Conservation (phyloP, 352 stramenopile species). For the Globisporangium barbulae region DNA sequence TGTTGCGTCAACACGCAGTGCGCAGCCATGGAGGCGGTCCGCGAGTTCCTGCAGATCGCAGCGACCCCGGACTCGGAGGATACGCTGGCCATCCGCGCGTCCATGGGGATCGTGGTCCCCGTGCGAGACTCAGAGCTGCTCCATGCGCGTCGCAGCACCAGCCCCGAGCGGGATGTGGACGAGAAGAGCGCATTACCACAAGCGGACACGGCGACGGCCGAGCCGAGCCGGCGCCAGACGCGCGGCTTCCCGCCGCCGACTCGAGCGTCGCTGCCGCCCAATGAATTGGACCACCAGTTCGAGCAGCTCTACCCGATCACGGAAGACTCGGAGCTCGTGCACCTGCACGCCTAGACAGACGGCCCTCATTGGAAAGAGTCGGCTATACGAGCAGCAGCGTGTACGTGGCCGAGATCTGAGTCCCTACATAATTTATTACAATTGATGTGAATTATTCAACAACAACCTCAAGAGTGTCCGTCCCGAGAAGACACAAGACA, state of each 20-base stretch:
- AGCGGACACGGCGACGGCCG: neutral
- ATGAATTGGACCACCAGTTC: constrained; percentile 17
- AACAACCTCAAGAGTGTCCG: neutral
- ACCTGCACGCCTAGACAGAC: constrained; percentile 15
- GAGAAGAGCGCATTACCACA: neutral
- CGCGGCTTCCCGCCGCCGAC: constrained; percentile 23
- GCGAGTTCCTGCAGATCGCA: constrained; percentile 45
- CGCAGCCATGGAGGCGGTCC: constrained; percentile 35
- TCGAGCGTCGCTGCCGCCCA: constrained; percentile 22
- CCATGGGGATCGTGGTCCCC: neutral
- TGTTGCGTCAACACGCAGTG: constrained; percentile 60
- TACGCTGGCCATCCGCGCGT: neutral
- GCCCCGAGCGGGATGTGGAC: neutral
- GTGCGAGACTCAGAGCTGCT: neutral
- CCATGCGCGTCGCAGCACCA: neutral
- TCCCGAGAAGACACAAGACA: neutral
- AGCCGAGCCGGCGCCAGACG: neutral
- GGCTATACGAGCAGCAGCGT: neutral
- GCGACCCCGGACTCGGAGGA: constrained; percentile 23
- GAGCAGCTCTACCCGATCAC: constrained; percentile 60
- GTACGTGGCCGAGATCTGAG: neutral
- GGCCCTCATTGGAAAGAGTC: neutral
- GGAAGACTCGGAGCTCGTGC: constrained; percentile 39
- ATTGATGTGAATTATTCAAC: neutral
- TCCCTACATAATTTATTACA: constrained; percentile 3